Percentiles rank a stretch among this genome's conserved stretches.
phyloP scores from a whole-genome alignment of 208 protist genomes.

The Herpetomonas muscarum region DNA sequence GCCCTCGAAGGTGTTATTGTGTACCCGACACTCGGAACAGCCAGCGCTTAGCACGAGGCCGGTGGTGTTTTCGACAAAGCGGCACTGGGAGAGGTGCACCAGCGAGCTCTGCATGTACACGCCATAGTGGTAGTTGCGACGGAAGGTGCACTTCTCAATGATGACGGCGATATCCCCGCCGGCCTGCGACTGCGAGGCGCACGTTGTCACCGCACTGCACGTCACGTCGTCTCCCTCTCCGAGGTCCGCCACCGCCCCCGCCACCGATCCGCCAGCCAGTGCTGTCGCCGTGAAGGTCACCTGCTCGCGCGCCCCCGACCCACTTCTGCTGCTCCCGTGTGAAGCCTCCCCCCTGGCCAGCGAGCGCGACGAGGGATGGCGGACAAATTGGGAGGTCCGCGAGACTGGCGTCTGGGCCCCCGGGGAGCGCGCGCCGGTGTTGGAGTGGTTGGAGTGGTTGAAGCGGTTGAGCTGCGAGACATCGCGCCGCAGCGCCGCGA shows the following conservation, averaged over 20 bases:
- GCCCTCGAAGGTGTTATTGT: constrained; percentile 5
- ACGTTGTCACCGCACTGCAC: not conserved
- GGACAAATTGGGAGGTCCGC: too few relatives aligned
- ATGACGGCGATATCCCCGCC: not conserved
- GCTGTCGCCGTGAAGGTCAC: too few relatives aligned
- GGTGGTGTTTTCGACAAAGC: constrained; percentile 12
- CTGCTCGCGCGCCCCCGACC: too few relatives aligned
- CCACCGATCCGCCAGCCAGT: too few relatives aligned
- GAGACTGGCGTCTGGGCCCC: not conserved
- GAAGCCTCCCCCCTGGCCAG: too few relatives aligned
- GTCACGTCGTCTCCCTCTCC: too few relatives aligned
- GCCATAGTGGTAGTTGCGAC: constrained; percentile 10
- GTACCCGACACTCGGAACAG: constrained; percentile 1
- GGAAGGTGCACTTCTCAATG: constrained; percentile 9
- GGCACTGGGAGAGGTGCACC: constrained; percentile 1
- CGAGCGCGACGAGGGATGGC: too few relatives aligned
- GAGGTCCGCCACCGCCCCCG: too few relatives aligned
- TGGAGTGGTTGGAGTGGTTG: not conserved
- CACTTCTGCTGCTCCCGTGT: too few relatives aligned
- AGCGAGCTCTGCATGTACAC: constrained; percentile 10
- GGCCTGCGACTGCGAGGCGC: not conserved
- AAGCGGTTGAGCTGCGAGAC: not conserved
- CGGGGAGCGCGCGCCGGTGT: not conserved
- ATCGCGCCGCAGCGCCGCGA: not conserved
- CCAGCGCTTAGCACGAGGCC: constrained; percentile 4